Percentiles rank a stretch among this genome's conserved stretches.
phyloP scores from a whole-genome alignment of 495 filamentous ascomycete species.

The Diplogelasinospora grovesii region DNA sequence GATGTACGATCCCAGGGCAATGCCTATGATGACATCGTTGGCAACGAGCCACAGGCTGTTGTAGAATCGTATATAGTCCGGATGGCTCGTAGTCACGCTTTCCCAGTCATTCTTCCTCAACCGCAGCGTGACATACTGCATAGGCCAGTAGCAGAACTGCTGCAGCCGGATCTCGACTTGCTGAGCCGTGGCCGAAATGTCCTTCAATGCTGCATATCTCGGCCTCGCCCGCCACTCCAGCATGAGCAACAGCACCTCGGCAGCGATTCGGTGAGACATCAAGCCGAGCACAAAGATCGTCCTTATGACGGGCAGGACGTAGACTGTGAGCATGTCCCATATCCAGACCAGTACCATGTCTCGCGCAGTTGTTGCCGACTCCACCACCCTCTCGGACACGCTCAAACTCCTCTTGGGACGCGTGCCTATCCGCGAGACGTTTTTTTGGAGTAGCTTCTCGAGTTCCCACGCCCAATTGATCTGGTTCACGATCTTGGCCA shows the following conservation, averaged over 20 bases:
- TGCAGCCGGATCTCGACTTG: slow-evolving; percentile 96
- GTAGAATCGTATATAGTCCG: slow-evolving; percentile 98
- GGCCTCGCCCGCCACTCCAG: slow-evolving; percentile 84
- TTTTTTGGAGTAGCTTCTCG: slow-evolving; percentile 74
- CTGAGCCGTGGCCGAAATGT: slow-evolving; percentile 95
- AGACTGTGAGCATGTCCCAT: slow-evolving; percentile 65
- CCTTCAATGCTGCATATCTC: slow-evolving; percentile 79
- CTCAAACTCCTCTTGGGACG: slow-evolving; percentile 79
- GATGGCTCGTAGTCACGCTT: slow-evolving; percentile 89
- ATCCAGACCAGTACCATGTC: slow-evolving; percentile 63
- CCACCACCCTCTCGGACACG: slow-evolving; percentile 90
- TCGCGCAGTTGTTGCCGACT: slow-evolving; percentile 80
- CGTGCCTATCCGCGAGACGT: slow-evolving; percentile 72
- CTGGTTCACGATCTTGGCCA: slow-evolving; percentile 83
- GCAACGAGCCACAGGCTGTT: slow-evolving; percentile 98
- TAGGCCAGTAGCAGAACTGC: slow-evolving; percentile 98
- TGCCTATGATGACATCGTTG: slow-evolving; percentile 98
- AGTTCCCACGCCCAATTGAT: slow-evolving; percentile 95
- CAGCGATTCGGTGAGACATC: slow-evolving; percentile 72
- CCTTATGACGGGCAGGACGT: slow-evolving; percentile 72
- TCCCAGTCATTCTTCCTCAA: slow-evolving; percentile 89
- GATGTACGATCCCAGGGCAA: slow-evolving; percentile 92
- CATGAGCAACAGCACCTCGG: slow-evolving; percentile 70
- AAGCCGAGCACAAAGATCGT: slow-evolving; percentile 67
- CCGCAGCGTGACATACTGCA: slow-evolving; percentile 87